Evolutionary conservation across 306 rosid genomes (phyloP), one percentile per base, ranked within the genome.

Genomic region (Hippophae tibetana): DNA sequence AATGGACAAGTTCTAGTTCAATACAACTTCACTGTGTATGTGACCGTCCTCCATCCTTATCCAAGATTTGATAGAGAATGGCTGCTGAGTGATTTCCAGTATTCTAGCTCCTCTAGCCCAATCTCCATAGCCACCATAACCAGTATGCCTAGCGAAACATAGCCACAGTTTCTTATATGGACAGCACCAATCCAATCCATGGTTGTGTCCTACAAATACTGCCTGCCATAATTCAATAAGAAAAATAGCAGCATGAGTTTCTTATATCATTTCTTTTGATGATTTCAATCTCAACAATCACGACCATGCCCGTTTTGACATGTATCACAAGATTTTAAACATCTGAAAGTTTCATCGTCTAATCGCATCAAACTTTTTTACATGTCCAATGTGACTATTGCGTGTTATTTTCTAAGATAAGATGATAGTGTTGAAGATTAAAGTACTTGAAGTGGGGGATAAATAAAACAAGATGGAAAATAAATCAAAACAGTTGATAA

Each of bases 161-260:
- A 89, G 72, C 90, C 89, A 89, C 13, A 85, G 78, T 23, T 70
- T 72, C 60, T 75, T 41, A 62, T 67, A 68, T 43, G 90, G 96
- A 71, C 96, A 89, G 64, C 96, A 85, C 94, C 94, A 89, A 42
- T 85, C 94, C 67, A 89, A 76, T 51, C 96, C 96, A 65, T 89
- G 96, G 79, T 85, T 81, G 76, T 85, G 96, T 64, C 94, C 94
- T 40, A 82, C 96, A 75, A 88, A 88, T 68, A 85, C 71, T 63
- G 89, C 94, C 96, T 89, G 77, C 70, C 12, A 56, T 64, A 65
- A 54, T 31, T 52, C 66, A 62, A 61, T 62, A 47, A 26, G 27
- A 48, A 83, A 67, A 48, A 1, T n/a, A 52, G 3, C 44, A 38
- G 10, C 43, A 56, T 26, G 51, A 13, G 64, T 50, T 13, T 43